These are phyloP conservation scores for Yarrowia hollandica DNA, from an alignment of 805 yeast genomes.

Conservation along the genomic window DNA sequence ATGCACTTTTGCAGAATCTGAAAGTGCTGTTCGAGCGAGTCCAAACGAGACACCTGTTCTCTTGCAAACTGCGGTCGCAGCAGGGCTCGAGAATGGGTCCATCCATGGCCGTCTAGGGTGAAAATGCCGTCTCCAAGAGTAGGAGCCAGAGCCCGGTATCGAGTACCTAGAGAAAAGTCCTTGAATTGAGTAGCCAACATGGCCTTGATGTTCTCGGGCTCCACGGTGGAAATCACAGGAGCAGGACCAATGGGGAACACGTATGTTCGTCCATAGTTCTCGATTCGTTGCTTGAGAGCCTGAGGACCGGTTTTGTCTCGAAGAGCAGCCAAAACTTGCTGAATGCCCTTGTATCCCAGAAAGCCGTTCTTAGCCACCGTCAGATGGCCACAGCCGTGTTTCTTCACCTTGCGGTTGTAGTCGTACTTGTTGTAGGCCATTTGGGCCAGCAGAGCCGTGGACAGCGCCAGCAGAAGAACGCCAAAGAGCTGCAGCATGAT, in stretches of 20 bases:
- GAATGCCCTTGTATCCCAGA: slow-evolving; percentile 14
- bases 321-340: neutral
- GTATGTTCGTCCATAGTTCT: neutral
- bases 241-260: slow-evolving; percentile 20
- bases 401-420: slow-evolving; percentile 18
- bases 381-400: slow-evolving; percentile 15
- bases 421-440: slow-evolving; percentile 21
- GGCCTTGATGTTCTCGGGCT: slow-evolving; percentile 42
- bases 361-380: neutral
- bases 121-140: slow-evolving; percentile 44
- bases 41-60: slow-evolving; percentile 40
- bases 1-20: slow-evolving; percentile 30
- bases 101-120: slow-evolving; percentile 41
- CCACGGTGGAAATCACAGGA: slow-evolving; percentile 34
- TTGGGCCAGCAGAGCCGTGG: slow-evolving; percentile 14
- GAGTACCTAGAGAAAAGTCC: slow-evolving; percentile 39
- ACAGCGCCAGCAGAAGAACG: slow-evolving; percentile 6
- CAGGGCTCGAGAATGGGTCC: slow-evolving; percentile 44
- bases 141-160: slow-evolving; percentile 37
- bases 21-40: slow-evolving; percentile 37
- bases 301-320: slow-evolving; percentile 19
- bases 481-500: slow-evolving; percentile 11
- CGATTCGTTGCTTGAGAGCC: neutral
- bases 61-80: slow-evolving; percentile 43
- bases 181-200: slow-evolving; percentile 40